These are phyloP conservation scores for Amphicarpaea edgeworthii DNA, from an alignment of 306 rosid genomes.

Conservation along the genomic window DNA sequence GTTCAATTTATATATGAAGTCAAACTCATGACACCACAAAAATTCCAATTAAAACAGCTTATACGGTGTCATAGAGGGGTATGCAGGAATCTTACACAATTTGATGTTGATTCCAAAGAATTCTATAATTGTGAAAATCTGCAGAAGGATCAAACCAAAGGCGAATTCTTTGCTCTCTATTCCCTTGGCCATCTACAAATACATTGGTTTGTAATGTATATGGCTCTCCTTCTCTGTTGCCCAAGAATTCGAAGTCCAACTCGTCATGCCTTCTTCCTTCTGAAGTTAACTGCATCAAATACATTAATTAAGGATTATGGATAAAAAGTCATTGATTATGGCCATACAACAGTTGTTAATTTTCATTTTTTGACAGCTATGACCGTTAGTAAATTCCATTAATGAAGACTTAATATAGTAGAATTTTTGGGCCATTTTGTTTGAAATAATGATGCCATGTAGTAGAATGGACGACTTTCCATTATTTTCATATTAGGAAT, in stretches of 20 bases:
- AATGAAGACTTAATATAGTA: too few species aligned
- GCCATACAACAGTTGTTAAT: background rate
- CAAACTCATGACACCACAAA: background rate
- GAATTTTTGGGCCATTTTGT: too few species aligned
- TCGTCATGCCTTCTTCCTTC: constrained; percentile 54
- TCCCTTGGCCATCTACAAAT: constrained; percentile 53
- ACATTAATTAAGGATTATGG: background rate
- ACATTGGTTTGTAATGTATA: constrained; percentile 65
- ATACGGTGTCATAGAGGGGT: background rate
- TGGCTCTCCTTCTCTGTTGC: constrained; percentile 57
- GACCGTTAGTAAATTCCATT: too few species aligned
- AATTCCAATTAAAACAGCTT: background rate
- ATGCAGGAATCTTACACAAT: constrained; percentile 65
- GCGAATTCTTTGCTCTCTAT: constrained; percentile 60
- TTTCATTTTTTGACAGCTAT: background rate
- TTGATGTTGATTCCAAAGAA: constrained; percentile 71
- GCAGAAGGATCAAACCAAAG: constrained; percentile 73
- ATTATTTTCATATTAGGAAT: background rate
- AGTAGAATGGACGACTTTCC: too few species aligned
- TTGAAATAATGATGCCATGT: too few species aligned
- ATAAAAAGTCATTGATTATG: background rate
- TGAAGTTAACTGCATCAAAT: constrained; percentile 56
- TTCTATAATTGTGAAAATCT: constrained; percentile 54
- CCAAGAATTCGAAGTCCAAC: constrained; percentile 76
- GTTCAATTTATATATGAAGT: background rate